Percentiles rank a stretch among this genome's conserved stretches.
phyloP scores from a whole-genome alignment of 1,139 yeast species.

The Pichia inconspicua region DNA sequence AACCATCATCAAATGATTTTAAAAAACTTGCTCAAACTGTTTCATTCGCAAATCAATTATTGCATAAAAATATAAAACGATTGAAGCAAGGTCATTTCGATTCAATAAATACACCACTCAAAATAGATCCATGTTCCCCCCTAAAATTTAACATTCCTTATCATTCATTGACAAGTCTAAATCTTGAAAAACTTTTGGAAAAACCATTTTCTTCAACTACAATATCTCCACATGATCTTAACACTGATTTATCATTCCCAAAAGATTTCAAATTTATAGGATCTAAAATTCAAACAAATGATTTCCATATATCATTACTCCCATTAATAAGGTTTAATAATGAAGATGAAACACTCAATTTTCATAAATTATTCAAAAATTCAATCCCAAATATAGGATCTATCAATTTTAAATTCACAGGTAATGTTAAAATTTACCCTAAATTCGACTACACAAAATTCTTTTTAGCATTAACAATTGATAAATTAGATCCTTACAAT shows the following conservation, averaged over 20 bases:
- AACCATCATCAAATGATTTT: neutral
- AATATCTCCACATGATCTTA: conserved; percentile 16
- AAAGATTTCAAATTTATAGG: conserved; percentile 4
- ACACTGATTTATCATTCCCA: conserved; percentile 11
- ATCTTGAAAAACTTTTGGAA: neutral
- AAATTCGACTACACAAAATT: conserved; percentile 18
- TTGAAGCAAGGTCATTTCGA: conserved; percentile 10
- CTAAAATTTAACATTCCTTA: conserved; percentile 19
- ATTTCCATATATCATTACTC: conserved; percentile 22
- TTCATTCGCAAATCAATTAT: conserved; percentile 2
- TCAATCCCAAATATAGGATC: neutral
- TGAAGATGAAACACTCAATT: neutral
- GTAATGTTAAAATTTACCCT: conserved; percentile 14
- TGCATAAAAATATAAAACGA: neutral
- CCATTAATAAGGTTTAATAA: conserved; percentile 20
- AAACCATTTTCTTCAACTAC: neutral
- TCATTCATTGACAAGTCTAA: conserved; percentile 13
- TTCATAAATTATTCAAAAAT: neutral
- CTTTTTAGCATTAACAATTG: conserved; percentile 2
- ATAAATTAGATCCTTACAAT: neutral
- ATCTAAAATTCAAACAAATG: conserved; percentile 4
- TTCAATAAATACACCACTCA: neutral
- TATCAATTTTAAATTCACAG: conserved; percentile 3
- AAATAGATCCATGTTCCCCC: neutral
- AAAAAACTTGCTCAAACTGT: conserved; percentile 5